Evolutionary conservation across 2,329 filamentous ascomycete species (phyloP), one percentile per base, ranked within the genome.

Genomic region (Cordyceps farinosa): DNA sequence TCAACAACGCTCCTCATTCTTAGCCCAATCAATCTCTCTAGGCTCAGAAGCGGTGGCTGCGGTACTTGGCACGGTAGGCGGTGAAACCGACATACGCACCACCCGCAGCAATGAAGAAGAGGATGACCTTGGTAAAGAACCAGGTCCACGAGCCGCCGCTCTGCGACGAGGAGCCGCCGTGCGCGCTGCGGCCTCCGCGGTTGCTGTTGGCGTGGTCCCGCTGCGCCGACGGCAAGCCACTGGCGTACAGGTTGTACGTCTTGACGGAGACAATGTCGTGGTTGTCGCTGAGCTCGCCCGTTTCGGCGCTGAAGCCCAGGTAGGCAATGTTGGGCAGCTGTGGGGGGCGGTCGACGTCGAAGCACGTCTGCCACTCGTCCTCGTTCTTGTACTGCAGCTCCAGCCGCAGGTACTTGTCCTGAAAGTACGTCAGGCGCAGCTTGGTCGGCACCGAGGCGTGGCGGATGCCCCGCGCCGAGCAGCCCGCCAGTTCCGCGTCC

Each of bases 281-380:
- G 82, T 97, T 97, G 79, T 99, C 95, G 77, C 88, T 92, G 68
- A 99, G 86, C 80, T 99, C 94, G 72, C 95, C 95, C 17, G 95
- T 98, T 81, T 98, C 94, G 63, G 91, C 90, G 70, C 86, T 89
- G 79, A 91, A 91, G 64, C 88, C 89, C 32, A 91, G 85, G 75
- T 91, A 91, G 42, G 87, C 83, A 55, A 90, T 87, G 64, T 87
- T 82, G 61, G 95, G 95, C 68, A 99, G 89, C 70, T 90, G 88
- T 38, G 90, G 89, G 40, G 85, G 85, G 65, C 87, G 78, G 65
- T 82, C 82, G 27, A 85, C 85, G 72, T 91, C 88, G 79, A 99
- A 99, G 84, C 95, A 99, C 64, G 88, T 81, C 66, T 87, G 88
- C 94, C 94, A 99, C 71, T 92, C 87, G 73, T 89, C 88, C 73